Base-by-base conservation (phyloP, 164 flowering plant genomes). In the Stephania yunnanensis region DNA sequence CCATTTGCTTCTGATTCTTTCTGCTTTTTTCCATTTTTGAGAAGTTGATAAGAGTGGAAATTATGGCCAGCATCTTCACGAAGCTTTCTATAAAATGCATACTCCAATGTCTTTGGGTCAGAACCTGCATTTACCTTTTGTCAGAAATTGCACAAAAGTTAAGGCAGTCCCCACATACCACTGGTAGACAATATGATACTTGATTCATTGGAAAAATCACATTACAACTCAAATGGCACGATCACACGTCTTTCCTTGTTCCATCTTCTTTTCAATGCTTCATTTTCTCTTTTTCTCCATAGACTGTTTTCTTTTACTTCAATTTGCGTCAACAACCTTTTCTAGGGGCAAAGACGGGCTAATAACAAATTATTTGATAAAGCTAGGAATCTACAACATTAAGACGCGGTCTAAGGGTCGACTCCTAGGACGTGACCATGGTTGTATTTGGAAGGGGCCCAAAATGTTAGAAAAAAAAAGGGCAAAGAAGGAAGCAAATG, bases 91-190 rank as follows among this genome's bases (percentile, higher is more conserved):
- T 87, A 92, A 78, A 83, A 89, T 5, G 89, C 89, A 78, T 74
- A 92, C 79, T 92, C 97, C 0, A 95, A 88, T 46, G 97, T 92
- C 79, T 92, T 92, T 4, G 97, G 84, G 9, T 69, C 85, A 77
- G 76, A 83, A 68, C 46, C 91, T 87, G 85, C 87, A 78, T 71
- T 30, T 31, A 72, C 70, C 48, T 77, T 72, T 72, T 65, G 72
- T 70, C 52, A 71, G 42, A 45, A 66, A 25, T 22, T 63, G 29
- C 55, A 71, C 48, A 36, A 63, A 42, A 78, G 70, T n/a, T 22
- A 73, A 42, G 44, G 25, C 36, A 68, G 8, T 3, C 25, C 5
- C 20, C 52, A 50, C 42, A 25, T 22, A 13, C 71, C 15, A 44
- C 10, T 17, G 15, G 3, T 17, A 4, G 8, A 53, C 8, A 53